Conservation (phyloP, 768 basidiomycete genomes). For the Dacryopinax primogenitus region DNA sequence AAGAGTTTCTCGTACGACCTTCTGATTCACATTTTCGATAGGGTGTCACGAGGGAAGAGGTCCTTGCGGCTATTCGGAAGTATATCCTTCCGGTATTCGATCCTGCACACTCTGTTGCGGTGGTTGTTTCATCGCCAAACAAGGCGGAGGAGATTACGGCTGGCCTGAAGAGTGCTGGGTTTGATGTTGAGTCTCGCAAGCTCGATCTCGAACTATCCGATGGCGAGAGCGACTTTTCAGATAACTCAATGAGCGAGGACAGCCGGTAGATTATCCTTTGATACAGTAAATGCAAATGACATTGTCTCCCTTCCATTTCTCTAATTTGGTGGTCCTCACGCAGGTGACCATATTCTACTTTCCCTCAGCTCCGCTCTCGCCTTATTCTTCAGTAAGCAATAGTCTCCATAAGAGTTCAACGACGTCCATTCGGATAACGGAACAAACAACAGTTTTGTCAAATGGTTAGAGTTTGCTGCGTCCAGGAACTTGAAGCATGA, state of each 20-base stretch:
- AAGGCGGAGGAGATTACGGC: conserved; percentile 60
- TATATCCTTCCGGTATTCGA: conserved; percentile 81
- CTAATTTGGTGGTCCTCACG: no score
- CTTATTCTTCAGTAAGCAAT: conserved; percentile 65
- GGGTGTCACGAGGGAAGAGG: conserved; percentile 64
- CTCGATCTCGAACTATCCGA: conserved; percentile 43
- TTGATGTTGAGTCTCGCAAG: conserved; percentile 58
- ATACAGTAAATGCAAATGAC: not conserved
- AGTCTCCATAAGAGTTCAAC: conserved; percentile 73
- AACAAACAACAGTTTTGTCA: conserved; percentile 69
- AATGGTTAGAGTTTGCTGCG: conserved; percentile 50
- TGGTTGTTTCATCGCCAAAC: conserved; percentile 70
- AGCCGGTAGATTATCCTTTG: not conserved
- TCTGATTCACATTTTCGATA: conserved; percentile 21
- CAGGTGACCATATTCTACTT: not conserved
- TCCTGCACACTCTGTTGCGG: conserved; percentile 57
- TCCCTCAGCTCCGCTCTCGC: conserved; percentile 15
- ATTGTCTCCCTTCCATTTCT: not conserved
- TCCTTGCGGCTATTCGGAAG: conserved; percentile 50
- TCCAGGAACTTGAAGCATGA: conserved; percentile 76
- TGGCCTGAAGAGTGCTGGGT: conserved; percentile 55
- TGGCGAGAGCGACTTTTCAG: conserved; percentile 20
- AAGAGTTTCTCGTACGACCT: not conserved
- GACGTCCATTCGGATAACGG: conserved; percentile 58
- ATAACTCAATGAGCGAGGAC: not conserved